Evolutionary conservation across 495 filamentous ascomycete species (phyloP), one percentile per base, ranked within the genome.

Genomic region (Viridothelium virens): DNA sequence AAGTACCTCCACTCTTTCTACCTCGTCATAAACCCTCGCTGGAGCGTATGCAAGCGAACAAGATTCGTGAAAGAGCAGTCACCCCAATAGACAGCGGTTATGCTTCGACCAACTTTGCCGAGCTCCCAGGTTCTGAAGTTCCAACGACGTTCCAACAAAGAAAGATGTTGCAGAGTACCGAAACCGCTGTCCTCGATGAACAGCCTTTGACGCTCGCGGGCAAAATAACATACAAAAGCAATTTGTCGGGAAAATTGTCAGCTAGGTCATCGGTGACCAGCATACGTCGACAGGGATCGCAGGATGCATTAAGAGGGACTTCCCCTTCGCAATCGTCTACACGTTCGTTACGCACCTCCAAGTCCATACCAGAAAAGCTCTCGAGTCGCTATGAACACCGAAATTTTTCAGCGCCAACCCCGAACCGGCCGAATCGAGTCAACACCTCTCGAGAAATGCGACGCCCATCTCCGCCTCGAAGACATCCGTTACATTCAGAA

Each of bases 61-160:
- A 14, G 14, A 59, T 36, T 14, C 53, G 14, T 59, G 53, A 59
- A 36, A 59, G 53, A 14, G 53, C 53, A 9, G 14, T 59, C 4
- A 14, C 53, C 1, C 53, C 53, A 36, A 7, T 14, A 33, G 53
- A 36, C 1, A 33, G 7, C 36, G 53, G 18, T 36, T 7, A 59
- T 36, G 53, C 53, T 59, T 14, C 53, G 18, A 59, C 31, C 7
- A 31, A 34, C 25, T 59, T 34, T 36, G 53, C 31, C n/a, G 53
- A 59, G 53, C 31, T 59, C 3, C 53, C 53, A 59, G 53, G 53
- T 59, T 59, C 53, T 36, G 53, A 59, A 33, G 53, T 59, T 33
- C 31, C 53, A 4, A 1, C 2, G 11, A n/a, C 53, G 0, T 3
- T 34, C 36, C 53, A 10, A 36, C 14, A 3, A 31, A 31, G 31